Conservation (phyloP, 805 yeast species). For the Candida lessepsii region DNA sequence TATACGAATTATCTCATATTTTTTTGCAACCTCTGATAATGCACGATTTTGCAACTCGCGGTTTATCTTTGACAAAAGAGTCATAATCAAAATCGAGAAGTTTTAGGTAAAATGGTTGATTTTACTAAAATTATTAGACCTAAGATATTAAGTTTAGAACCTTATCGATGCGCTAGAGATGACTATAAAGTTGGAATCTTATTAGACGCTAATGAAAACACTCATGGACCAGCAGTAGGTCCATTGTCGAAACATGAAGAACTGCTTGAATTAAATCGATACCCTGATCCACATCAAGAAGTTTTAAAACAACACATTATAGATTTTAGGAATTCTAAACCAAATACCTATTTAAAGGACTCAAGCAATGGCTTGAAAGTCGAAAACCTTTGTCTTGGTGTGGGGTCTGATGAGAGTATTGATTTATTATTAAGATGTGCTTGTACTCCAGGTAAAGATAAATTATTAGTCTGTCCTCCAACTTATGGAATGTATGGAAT, state of each 20-base stretch:
- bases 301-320: constrained; percentile 71
- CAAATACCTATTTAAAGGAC: constrained; percentile 21
- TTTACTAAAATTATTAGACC: constrained; percentile 54
- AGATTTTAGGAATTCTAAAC: constrained; percentile 62
- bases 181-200: constrained; percentile 87
- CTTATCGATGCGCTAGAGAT: constrained; percentile 96
- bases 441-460: constrained; percentile 80
- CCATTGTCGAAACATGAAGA: constrained; percentile 45
- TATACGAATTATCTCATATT: no score
- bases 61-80: background rate
- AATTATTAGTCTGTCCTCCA: constrained; percentile 85
- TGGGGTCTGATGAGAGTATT: constrained; percentile 95
- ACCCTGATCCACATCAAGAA: constrained; percentile 95
- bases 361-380: constrained; percentile 38
- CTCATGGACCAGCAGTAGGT: constrained; percentile 79
- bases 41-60: no score
- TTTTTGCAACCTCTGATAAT: no score
- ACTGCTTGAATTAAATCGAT: constrained; percentile 69
- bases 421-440: constrained; percentile 84
- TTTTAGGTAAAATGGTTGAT: constrained; percentile 16
- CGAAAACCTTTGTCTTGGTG: constrained; percentile 85
- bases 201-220: constrained; percentile 94
- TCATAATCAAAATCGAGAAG: constrained; percentile 2
- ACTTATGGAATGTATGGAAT: constrained; percentile 97
- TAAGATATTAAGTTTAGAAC: constrained; percentile 77